A percentile compares a stretch with the other conserved stretches of the same genome.
Evolutionary conservation across 345 rosid species (phyloP).

Genomic region (Eucalyptus lansdowneana): DNA sequence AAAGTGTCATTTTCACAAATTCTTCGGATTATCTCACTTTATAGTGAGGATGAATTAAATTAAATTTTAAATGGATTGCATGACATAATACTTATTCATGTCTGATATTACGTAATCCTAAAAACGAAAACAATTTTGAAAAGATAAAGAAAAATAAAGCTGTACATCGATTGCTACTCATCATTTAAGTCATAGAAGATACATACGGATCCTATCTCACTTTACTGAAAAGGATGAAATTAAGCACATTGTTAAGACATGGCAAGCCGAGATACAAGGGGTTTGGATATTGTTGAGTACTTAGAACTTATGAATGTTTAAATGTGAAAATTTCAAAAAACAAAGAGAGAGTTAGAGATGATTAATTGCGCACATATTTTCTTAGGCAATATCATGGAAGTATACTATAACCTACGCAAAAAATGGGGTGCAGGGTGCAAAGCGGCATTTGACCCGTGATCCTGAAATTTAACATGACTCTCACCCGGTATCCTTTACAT

Average conservation of each 20-base stretch:
- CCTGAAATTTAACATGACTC: background rate
- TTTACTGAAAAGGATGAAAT: background rate
- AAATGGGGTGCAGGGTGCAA: background rate
- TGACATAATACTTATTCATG: background rate
- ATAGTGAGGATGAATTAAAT: background rate
- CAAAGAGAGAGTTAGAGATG: background rate
- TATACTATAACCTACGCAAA: background rate
- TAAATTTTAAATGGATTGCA: too few species aligned
- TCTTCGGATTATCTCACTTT: background rate
- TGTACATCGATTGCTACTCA: background rate
- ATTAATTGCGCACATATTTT: background rate
- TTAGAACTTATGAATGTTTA: background rate
- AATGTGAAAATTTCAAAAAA: background rate
- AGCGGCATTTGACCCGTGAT: background rate
- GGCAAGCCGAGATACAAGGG: rapidly evolving
- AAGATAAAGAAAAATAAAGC: background rate
- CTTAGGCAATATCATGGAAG: background rate
- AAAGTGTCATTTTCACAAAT: too few species aligned
- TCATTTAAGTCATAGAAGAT: background rate
- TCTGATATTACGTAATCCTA: background rate
- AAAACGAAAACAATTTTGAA: background rate
- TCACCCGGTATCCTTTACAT: background rate
- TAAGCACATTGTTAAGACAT: too few species aligned
- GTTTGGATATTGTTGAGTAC: background rate
- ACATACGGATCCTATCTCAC: rapidly evolving